Base-by-base conservation (phyloP, 176 grass and related monocot genomes). In the Carex scoparia region DNA sequence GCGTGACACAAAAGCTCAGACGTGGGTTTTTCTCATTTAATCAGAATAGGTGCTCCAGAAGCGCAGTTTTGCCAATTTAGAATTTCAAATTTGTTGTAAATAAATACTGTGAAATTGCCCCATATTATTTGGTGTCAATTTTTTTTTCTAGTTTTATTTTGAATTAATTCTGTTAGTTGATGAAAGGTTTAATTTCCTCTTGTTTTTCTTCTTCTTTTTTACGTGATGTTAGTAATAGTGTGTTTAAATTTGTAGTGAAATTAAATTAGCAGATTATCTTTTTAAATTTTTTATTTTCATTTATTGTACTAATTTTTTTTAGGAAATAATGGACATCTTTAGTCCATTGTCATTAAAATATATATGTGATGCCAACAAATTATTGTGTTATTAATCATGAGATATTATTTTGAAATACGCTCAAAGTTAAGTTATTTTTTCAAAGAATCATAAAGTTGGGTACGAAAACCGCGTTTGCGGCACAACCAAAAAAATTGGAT, bases 1-100 rank as follows among this genome's bases (percentile, higher is more conserved):
- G 42, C 10, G 61, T 16, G 35, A 51, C 40, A 59, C 62, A 63
- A 49, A 83, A 83, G 61, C 80, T 83, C n/a, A 83, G 60, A 38
- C 80, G 80, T 27, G 80, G 62, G 18, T 83, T 83, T 31, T 83
- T 83, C 61, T 83, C 80, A 15, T 83, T 83, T 67, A 83, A 83
- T 55, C 80, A 68, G 38, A 83, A 83, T 53, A 66, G n/a, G 4
- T 46, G 37, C 33, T 83, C 62, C 1, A 35, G 80, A 44, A 83
- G 42, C 46, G 80, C 80, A 16, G 60, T 83, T 46, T 33, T 83
- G 64, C 80, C 80, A 32, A 83, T 83, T 65, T 83, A 66, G 61
- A 31, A 23, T 65, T 81, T 27, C 19, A 54, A 66, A 46, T 2
- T 16, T 66, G 10, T 19, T 83, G 80, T 83, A 83, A 83, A 83